These are phyloP conservation scores for Kluyveromyces lactis DNA, from an alignment of 805 yeast genomes.

Conservation along the genomic window DNA sequence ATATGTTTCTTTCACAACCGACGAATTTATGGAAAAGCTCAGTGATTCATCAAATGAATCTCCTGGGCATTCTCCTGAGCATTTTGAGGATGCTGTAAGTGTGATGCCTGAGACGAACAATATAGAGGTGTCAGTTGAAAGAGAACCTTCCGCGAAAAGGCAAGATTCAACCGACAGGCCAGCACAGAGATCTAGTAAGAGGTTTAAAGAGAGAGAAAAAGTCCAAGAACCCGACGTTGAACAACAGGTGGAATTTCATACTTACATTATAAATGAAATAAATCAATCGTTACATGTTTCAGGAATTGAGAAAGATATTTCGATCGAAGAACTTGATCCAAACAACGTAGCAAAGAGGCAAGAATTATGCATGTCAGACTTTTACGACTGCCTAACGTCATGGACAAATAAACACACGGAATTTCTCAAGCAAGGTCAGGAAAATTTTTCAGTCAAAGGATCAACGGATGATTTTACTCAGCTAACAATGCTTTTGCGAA, in stretches of 20 bases:
- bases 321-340: constrained; percentile 6
- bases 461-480: constrained; percentile 16
- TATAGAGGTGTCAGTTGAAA: constrained; percentile 14
- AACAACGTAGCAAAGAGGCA: constrained; percentile 3
- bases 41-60: neutral
- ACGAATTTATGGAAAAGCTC: constrained; percentile 14
- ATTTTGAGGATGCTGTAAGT: constrained; percentile 7
- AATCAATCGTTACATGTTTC: constrained; percentile 3
- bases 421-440: constrained; percentile 16
- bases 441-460: constrained; percentile 4
- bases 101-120: constrained; percentile 13
- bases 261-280: constrained; percentile 14
- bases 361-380: constrained; percentile 17
- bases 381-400: constrained; percentile 26
- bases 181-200: constrained; percentile 33
- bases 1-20: constrained; percentile 28
- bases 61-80: neutral
- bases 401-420: constrained; percentile 32
- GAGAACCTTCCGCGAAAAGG: constrained; percentile 5
- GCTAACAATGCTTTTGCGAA: constrained; percentile 25
- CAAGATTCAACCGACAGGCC: constrained; percentile 10
- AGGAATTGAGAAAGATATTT: constrained; percentile 4
- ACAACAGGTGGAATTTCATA: constrained; percentile 11
- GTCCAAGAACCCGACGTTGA: constrained; percentile 9
- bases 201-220: constrained; percentile 29